Evolutionary conservation across 192 early-diverging fungal genomes (phyloP), one percentile per base, ranked within the genome.

Genomic region (Gorgonomyces haynaldii): DNA sequence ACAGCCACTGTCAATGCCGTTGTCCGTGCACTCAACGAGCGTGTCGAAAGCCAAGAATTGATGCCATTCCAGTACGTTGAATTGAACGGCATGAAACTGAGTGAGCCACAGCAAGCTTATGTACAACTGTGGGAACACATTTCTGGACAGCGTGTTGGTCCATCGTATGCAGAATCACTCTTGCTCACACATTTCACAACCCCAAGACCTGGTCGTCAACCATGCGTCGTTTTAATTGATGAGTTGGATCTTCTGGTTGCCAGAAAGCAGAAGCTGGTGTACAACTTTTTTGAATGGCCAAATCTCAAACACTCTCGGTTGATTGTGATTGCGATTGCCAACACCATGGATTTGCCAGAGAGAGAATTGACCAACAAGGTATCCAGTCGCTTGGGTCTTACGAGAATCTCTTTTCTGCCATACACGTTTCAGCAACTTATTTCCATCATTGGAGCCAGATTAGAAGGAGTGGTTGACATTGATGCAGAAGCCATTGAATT

Each of bases 271-370:
- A 73, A 75, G 1, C 84, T 99, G 35, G 85, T 99, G 72, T 97
- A 96, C 66, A 99, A 96, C 58, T 89, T 99, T 52, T 96, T 99
- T 50, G 88, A 96, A 37, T 99, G 93, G 93, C 91, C 96, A 13
- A 85, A 81, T 35, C 73, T 85, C 19, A 65, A 76, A 6, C 66
- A 84, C 51, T 88, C 91, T 10, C 70, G 81, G 48, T 61, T 99
- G 10, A 84, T 96, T 51, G 85, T 99, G 1, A 66, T 99, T 34
- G 93, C 93, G 0, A 83, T 99, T 42, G 94, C 96, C 27, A 99
- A 99, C 60, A 96, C 92, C 0, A 99, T 99, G 89, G 91, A 97
- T 53, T 61, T 99, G 15, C 93, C 93, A 0, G 93, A 97, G 53
- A 76, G 91, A 39, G 76, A 93, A 69, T 69, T 93, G 17, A 69